phyloP scores from a whole-genome alignment of 768 basidiomycete genomes.

The Termitomyces sp. region DNA sequence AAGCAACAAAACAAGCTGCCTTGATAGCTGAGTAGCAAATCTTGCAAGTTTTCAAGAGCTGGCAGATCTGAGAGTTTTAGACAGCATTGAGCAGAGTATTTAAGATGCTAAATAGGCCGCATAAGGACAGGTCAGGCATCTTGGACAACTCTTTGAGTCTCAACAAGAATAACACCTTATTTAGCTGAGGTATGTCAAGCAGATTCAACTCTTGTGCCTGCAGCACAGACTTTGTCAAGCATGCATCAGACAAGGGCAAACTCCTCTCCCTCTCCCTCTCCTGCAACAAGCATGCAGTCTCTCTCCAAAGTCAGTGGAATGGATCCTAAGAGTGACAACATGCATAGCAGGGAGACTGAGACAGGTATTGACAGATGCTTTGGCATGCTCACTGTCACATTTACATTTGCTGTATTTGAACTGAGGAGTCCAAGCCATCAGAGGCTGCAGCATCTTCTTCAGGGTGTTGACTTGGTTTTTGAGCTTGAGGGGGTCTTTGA shows the following conservation, averaged over 20 bases:
- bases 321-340: constrained; percentile 75
- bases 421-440: constrained; percentile 48
- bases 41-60: constrained; percentile 22
- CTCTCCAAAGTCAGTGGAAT: constrained; percentile 59
- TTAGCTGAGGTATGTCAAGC: constrained; percentile 66
- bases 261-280: background rate
- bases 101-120: no score
- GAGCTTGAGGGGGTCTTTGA: constrained; percentile 67
- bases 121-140: constrained; percentile 75
- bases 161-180: constrained; percentile 28
- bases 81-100: no score
- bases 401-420: constrained; percentile 50
- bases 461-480: constrained; percentile 55
- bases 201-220: background rate
- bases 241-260: background rate
- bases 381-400: constrained; percentile 82
- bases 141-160: constrained; percentile 51
- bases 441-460: constrained; percentile 28
- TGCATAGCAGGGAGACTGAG: constrained; percentile 75
- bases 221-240: constrained; percentile 16
- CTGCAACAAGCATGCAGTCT: constrained; percentile 68
- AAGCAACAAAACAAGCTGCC: constrained; percentile 31
- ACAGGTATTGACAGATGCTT: constrained; percentile 87
- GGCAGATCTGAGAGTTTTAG: no score
- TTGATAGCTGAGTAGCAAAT: constrained; percentile 5